phyloP scores from a whole-genome alignment of 371 early-diverging fungal genomes.

The Quaeritorhiza haematococci region DNA sequence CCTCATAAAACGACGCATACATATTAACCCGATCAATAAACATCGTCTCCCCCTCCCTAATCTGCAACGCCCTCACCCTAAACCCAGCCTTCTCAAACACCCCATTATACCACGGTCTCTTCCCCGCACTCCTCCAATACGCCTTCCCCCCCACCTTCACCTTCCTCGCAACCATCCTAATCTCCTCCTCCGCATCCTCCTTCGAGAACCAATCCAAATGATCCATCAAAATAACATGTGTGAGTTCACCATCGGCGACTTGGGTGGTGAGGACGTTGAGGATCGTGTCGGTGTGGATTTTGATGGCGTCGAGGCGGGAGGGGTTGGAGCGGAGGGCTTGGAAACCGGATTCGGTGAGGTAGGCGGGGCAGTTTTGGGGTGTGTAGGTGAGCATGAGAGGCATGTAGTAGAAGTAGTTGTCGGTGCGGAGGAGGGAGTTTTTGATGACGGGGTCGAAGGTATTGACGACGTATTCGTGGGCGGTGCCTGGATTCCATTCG shows the following conservation, averaged over 20 bases:
- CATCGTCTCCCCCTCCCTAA: slow-evolving; percentile 58
- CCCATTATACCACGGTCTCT: slow-evolving; percentile 74
- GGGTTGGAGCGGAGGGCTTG: slow-evolving; percentile 49
- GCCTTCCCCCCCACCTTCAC: slow-evolving; percentile 65
- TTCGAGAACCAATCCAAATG: slow-evolving; percentile 83
- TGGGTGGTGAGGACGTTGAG: slow-evolving; percentile 54
- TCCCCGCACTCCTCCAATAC: slow-evolving; percentile 74
- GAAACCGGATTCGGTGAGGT: slow-evolving; percentile 68
- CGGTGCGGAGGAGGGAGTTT: slow-evolving; percentile 54
- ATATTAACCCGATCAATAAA: slow-evolving; percentile 81
- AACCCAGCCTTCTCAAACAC: slow-evolving; percentile 69
- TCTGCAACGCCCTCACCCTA: slow-evolving; percentile 56
- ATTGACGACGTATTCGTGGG: slow-evolving; percentile 72
- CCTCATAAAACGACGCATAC: slow-evolving; percentile 66
- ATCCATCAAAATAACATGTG: slow-evolving; percentile 78
- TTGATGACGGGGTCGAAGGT: slow-evolving; percentile 75
- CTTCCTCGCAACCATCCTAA: slow-evolving; percentile 56
- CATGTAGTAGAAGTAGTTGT: slow-evolving; percentile 82
- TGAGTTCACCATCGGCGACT: slow-evolving; percentile 58
- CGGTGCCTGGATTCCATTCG: slow-evolving; percentile 54
- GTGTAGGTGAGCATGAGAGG: slow-evolving; percentile 68
- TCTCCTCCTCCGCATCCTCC: slow-evolving; percentile 61
- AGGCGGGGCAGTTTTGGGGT: slow-evolving; percentile 59
- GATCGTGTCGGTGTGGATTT: slow-evolving; percentile 76
- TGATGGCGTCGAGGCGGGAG: slow-evolving; percentile 54